Base-by-base conservation (phyloP, 2,329 filamentous ascomycete genomes). In the Kalaharituber pfeilii region DNA sequence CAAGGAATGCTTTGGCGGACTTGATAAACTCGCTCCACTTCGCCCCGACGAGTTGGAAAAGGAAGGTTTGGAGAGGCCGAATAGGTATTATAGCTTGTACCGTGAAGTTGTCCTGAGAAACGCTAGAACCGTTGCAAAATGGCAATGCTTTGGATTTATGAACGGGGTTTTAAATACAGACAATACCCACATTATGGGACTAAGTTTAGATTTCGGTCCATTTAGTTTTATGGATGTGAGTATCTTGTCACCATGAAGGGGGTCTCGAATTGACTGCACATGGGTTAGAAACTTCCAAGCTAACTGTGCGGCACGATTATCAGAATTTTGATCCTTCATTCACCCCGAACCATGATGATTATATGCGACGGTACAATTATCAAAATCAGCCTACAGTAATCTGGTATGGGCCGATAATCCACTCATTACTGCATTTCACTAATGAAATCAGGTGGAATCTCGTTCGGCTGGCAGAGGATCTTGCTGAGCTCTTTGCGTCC, bases 71-170 rank as follows among this genome's bases (percentile, higher is more conserved):
- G 86, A 86, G 1, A 70, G 3, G 78, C 82, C 56, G 83, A 98
- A 98, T 66, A 78, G 89, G 28, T 98, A 91, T 67, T 75, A 83
- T 0, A 77, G 88, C 15, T 71, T 98, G 1, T 98, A 93, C 67
- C 81, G 91, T 30, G 87, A 94, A 64, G 81, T 98, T 54, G 80
- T 81, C 3, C 79, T 86, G 42, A 78, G 85, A 28, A 98, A 95
- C 65, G 91, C 91, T 1, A 74, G 76, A 56, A 93, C 84, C 0
- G 88, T 96, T 1, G 91, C 91, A 9, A 78, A 82, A 61, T 96
- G 91, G 89, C 93, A 98, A 71, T 87, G 86, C 0, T 96, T 96
- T 65, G 91, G 86, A n/a, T 98, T 98, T 71, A 96, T 94, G 76
- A 98, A 98, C 64, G 91, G 91, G 47, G 91, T 98, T 3, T 73